These are phyloP conservation scores for Schwanniomyces etchellsii DNA, from an alignment of 1,139 yeast species.

Conservation along the genomic window DNA sequence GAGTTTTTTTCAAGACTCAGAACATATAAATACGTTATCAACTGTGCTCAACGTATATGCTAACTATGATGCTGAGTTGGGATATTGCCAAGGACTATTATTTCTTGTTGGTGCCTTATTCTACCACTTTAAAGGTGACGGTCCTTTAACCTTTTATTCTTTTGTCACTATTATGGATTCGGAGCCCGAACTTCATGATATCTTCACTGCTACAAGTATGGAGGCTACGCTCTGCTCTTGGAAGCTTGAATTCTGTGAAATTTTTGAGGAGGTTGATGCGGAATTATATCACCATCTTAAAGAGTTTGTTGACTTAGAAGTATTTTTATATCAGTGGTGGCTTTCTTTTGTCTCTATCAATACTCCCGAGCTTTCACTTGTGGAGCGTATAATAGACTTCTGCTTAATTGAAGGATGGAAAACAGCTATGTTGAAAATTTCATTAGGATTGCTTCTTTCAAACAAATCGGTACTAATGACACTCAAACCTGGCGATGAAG, in stretches of 20 bases:
- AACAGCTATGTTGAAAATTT: constrained; percentile 54
- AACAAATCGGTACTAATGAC: constrained; percentile 49
- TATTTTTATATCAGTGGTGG: constrained; percentile 63
- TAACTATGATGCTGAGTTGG: constrained; percentile 63
- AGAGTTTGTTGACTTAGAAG: constrained; percentile 35
- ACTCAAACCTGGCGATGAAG: constrained; percentile 48
- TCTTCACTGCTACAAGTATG: constrained; percentile 51
- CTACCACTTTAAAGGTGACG: constrained; percentile 43
- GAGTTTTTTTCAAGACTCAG: constrained; percentile 41
- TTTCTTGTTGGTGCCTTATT: constrained; percentile 61
- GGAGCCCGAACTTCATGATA: constrained; percentile 50
- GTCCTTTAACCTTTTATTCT: constrained; percentile 47
- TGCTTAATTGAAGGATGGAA: constrained; percentile 62
- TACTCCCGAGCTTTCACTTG: constrained; percentile 47
- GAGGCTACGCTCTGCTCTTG: constrained; percentile 52
- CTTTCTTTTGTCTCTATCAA: constrained; percentile 59
- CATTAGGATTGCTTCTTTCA: constrained; percentile 48
- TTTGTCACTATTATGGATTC: constrained; percentile 59
- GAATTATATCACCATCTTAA: constrained; percentile 42
- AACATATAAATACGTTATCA: constrained; percentile 44
- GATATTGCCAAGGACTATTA: constrained; percentile 68
- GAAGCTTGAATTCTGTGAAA: constrained; percentile 45
- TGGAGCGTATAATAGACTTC: constrained; percentile 50
- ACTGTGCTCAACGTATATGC: constrained; percentile 61
- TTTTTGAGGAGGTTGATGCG: constrained; percentile 36